Conservation (phyloP, 192 early-diverging fungal species). For the Oehlia diaphana region DNA sequence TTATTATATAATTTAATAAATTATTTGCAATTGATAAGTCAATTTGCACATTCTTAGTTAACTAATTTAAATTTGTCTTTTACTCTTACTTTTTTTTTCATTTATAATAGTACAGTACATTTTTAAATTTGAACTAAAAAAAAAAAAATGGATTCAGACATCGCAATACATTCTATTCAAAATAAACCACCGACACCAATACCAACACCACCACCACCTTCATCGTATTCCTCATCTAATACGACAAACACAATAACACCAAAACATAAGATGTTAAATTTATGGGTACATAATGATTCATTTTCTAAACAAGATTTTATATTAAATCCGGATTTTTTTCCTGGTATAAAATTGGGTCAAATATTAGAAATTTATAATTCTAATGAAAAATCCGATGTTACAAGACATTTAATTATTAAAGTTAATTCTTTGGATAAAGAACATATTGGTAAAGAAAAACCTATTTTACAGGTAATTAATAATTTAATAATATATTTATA, state of each 20-base stretch:
- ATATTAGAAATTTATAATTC: slow-evolving; percentile 62
- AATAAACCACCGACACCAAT: neutral
- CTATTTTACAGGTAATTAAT: slow-evolving; percentile 56
- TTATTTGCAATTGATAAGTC: too few species aligned
- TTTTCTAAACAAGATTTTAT: slow-evolving; percentile 64
- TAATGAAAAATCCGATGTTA: slow-evolving; percentile 25
- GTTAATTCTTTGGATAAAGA: slow-evolving; percentile 53
- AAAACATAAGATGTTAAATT: slow-evolving; percentile 34
- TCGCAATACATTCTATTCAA: neutral
- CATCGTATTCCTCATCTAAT: neutral
- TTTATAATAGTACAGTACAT: neutral
- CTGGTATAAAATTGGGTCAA: slow-evolving; percentile 58
- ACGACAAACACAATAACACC: neutral
- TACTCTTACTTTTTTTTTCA: neutral
- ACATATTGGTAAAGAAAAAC: slow-evolving; percentile 41
- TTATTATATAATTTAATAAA: neutral
- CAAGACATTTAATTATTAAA: slow-evolving; percentile 53
- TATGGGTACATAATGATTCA: slow-evolving; percentile 59
- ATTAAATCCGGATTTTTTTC: slow-evolving; percentile 69
- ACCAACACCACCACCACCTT: neutral
- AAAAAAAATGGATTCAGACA: neutral
- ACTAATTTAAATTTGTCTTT: neutral
- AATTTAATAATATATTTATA: neutral
- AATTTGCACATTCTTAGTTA: neutral
- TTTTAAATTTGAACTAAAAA: too few species aligned